phyloP scores from a whole-genome alignment of 1,284 basidiomycete species.

The Pseudozyma pruni region DNA sequence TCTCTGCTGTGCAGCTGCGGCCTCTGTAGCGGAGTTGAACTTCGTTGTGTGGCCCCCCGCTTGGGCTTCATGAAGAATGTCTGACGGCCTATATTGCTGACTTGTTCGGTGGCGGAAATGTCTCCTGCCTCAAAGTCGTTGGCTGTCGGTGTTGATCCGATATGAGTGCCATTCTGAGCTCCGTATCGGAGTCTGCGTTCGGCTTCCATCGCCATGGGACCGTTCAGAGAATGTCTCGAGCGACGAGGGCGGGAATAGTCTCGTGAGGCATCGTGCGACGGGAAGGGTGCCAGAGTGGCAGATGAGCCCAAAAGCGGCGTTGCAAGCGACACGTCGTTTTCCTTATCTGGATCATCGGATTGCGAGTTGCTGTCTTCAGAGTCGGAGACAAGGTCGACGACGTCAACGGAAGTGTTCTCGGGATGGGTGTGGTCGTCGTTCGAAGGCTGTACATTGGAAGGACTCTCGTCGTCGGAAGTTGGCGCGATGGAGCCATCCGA shows the following conservation, averaged over 20 bases:
- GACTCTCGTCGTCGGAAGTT: conserved; percentile 3
- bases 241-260: background rate
- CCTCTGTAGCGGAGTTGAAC: conserved; percentile 9
- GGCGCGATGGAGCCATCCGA: background rate
- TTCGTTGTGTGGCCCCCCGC: background rate
- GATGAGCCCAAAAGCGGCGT: conserved; percentile 21
- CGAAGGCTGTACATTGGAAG: background rate
- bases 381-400: conserved; percentile 27
- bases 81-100: conserved; percentile 32
- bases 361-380: conserved; percentile 19
- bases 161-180: background rate
- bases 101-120: conserved; percentile 19
- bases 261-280: background rate
- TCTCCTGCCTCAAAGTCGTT: background rate
- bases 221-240: conserved; percentile 14
- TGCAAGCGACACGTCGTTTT: conserved; percentile 32
- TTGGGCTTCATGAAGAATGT: conserved; percentile 16
- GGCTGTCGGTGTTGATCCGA: background rate
- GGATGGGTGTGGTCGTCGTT: background rate
- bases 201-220: conserved; percentile 7
- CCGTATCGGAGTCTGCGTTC: background rate
- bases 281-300: conserved; percentile 1
- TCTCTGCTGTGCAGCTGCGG: background rate
- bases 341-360: conserved; percentile 38
- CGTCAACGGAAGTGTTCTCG: background rate